These are phyloP conservation scores for Sclerotinia minor DNA, from an alignment of 2,329 filamentous ascomycete genomes.

Conservation along the genomic window DNA sequence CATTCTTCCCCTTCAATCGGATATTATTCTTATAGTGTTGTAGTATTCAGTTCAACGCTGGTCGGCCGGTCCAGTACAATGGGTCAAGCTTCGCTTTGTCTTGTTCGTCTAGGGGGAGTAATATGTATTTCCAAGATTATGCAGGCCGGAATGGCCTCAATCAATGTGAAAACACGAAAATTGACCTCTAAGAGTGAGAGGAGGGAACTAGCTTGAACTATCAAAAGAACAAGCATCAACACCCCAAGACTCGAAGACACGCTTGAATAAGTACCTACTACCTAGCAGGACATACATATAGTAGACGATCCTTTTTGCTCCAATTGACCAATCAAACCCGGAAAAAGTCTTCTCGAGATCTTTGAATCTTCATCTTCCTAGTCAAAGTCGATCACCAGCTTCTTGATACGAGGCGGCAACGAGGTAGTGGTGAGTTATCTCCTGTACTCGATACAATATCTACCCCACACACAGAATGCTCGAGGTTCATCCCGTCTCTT, in stretches of 20 bases:
- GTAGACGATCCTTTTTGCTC: background rate
- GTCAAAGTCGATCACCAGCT: constrained; percentile 1
- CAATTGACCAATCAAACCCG: constrained; percentile 3
- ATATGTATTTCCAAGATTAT: constrained; percentile 14
- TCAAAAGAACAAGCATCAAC: constrained; percentile 13
- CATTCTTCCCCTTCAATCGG: constrained; percentile 1
- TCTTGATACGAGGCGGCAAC: constrained; percentile 18
- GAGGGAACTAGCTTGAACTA: background rate
- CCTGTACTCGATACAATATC: background rate
- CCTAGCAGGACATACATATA: background rate
- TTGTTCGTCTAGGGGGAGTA: background rate
- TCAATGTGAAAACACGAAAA: background rate
- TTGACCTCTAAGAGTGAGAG: background rate
- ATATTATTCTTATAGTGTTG: background rate
- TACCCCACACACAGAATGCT: constrained; percentile 11
- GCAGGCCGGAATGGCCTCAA: constrained; percentile 8
- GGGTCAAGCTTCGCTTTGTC: background rate
- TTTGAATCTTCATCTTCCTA: background rate
- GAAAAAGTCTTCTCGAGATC: background rate
- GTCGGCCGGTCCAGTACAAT: constrained; percentile 15
- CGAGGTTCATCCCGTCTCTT: constrained; percentile 12
- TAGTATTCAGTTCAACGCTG: background rate
- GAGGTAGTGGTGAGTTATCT: background rate
- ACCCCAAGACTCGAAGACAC: background rate
- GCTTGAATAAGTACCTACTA: background rate